A percentile compares a stretch with the other conserved stretches of the same genome.
Conservation (phyloP, 345 rosid genomes). For the Noccaea caerulescens region DNA sequence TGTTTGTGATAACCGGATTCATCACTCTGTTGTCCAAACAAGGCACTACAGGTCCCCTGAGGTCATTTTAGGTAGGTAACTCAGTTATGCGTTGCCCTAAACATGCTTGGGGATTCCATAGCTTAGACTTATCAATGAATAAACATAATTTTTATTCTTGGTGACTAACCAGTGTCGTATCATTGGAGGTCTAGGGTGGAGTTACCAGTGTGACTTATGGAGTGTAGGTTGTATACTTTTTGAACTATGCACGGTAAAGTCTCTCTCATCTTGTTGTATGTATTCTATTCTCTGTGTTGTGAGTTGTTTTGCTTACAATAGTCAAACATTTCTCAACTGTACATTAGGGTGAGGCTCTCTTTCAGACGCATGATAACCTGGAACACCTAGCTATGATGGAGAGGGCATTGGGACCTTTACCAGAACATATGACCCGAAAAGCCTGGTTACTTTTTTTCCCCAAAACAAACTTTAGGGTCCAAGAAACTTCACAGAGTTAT, state of each 20-base stretch:
- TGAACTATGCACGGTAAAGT: conserved; percentile 73
- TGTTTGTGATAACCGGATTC: conserved; percentile 74
- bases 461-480: not conserved
- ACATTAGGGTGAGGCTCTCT: conserved; percentile 73
- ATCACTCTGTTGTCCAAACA: conserved; percentile 78
- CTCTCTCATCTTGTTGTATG: conserved; percentile 1
- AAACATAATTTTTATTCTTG: not conserved
- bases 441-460: conserved; percentile 49
- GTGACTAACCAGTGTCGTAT: conserved; percentile 20
- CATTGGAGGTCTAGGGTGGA: conserved; percentile 82
- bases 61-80: conserved; percentile 69
- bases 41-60: conserved; percentile 91
- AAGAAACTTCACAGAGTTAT: not conserved
- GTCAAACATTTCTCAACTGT: conserved; percentile 15
- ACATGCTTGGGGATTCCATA: not conserved
- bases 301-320: conserved; percentile 16
- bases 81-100: conserved; percentile 4
- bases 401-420: conserved; percentile 68
- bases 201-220: conserved; percentile 88
- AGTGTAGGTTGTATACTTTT: conserved; percentile 80
- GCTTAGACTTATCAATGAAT: not conserved
- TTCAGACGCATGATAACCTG: conserved; percentile 83
- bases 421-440: conserved; percentile 61
- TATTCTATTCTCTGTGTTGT: not conserved
- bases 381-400: conserved; percentile 94